phyloP scores from a whole-genome alignment of 1,139 yeast genomes.

The Hyphopichia burtonii region DNA sequence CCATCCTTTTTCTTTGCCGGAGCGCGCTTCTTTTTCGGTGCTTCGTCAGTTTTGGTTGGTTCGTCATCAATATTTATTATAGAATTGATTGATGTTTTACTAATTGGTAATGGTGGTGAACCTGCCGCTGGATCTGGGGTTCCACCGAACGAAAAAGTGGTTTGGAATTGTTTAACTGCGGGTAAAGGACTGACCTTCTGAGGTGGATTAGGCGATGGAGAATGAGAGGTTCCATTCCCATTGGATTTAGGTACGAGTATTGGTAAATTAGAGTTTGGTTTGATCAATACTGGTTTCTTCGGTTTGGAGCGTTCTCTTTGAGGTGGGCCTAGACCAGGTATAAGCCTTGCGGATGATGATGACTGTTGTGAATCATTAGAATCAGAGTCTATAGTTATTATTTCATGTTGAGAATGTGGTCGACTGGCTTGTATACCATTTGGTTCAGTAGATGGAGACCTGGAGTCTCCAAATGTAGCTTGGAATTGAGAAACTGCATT shows the following conservation, averaged over 20 bases:
- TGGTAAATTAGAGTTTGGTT: conserved; percentile 8
- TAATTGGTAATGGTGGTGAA: conserved; percentile 10
- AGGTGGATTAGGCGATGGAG: not conserved
- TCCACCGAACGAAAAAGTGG: conserved; percentile 18
- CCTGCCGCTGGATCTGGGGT: conserved; percentile 4
- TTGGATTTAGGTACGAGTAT: conserved; percentile 13
- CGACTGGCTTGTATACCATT: not conserved
- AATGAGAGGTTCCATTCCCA: not conserved
- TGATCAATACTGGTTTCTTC: conserved; percentile 3
- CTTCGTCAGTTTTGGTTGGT: conserved; percentile 3
- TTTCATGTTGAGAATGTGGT: conserved; percentile 3
- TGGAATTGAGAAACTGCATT: conserved; percentile 23
- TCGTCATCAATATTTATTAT: conserved; percentile 37
- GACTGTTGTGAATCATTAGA: not conserved
- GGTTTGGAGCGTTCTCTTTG: not conserved
- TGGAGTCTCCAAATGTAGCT: conserved; percentile 20
- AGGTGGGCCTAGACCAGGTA: conserved; percentile 4
- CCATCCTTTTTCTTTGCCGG: conserved; percentile 15
- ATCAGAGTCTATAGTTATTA: conserved; percentile 2
- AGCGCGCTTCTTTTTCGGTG: conserved; percentile 10
- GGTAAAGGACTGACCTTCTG: not conserved
- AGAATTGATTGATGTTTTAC: conserved; percentile 37
- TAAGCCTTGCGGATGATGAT: not conserved
- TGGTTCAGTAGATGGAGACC: conserved; percentile 11
- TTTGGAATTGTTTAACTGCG: conserved; percentile 28